Evolutionary conservation across 2,329 filamentous ascomycete species (phyloP), one percentile per base, ranked within the genome.

Genomic region (Diaporthe citrichinensis): DNA sequence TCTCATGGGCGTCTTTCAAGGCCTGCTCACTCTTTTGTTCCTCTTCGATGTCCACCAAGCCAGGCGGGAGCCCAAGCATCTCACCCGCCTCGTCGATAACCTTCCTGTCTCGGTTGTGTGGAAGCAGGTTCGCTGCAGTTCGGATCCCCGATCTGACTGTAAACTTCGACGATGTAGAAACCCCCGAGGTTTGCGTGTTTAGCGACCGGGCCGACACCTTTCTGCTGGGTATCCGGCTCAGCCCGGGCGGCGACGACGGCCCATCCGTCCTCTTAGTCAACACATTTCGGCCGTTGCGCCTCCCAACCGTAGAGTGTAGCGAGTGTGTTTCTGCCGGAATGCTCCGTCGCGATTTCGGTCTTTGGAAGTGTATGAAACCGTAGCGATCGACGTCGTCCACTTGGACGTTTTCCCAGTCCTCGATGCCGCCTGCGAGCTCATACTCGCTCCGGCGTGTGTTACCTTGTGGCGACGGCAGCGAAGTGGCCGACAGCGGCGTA

Each of bases 361-460:
- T 85, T 31, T 86, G 86, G 58, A 85, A 81, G 71, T 83, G 88
- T 79, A 94, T 94, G 84, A 94, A 94, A 76, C 92, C 92, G 80
- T 93, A 94, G 80, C 92, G 88, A 83, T 94, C 92, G 77, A 94
- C 89, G 81, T 91, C 89, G 68, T 85, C 86, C 44, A 88, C 90
- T 72, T 91, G 85, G 3, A 94, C 84, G 78, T 93, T 90, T 79
- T 93, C 89, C 91, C 91, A 93, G 79, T 94, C 91, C 81, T 94
- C 92, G 28, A 92, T 85, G 23, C 90, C 90, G 62, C 90, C 90
- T 20, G 89, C 90, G 55, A 89, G 83, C 79, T 91, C 88, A 76
- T 86, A 85, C 67, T 84, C 84, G 79, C 81, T 80, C 76, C 84
- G 81, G 71, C 80, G 49, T 62, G 79, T 79, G 71, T 79, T 86